Conservation (phyloP, 805 yeast species). For the Schwanniomyces sp. region DNA sequence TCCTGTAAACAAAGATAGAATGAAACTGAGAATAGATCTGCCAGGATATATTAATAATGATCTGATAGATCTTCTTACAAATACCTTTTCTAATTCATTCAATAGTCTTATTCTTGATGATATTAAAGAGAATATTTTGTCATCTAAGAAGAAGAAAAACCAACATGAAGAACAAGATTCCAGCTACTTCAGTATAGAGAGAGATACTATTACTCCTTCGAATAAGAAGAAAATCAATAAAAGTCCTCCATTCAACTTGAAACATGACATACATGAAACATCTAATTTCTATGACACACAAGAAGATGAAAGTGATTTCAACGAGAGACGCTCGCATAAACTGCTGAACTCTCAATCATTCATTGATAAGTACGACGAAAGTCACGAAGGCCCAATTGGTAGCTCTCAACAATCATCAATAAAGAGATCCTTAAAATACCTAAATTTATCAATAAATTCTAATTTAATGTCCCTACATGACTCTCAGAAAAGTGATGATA, state of each 20-base stretch:
- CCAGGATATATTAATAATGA: background rate
- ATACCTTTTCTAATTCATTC: constrained; percentile 42
- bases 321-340: background rate
- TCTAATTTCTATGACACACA: background rate
- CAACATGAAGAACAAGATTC: background rate
- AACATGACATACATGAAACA: constrained; percentile 18
- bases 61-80: constrained; percentile 33
- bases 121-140: constrained; percentile 19
- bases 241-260: constrained; percentile 43
- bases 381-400: background rate
- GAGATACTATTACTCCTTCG: background rate
- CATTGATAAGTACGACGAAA: background rate
- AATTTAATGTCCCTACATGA: constrained; percentile 1
- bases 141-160: background rate
- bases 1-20: background rate
- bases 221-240: constrained; percentile 27
- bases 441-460: constrained; percentile 40
- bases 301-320: background rate
- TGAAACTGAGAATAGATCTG: background rate
- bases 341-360: background rate
- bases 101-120: constrained; percentile 43
- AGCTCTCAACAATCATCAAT: constrained; percentile 22
- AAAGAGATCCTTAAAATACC: constrained; percentile 41
- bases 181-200: background rate
- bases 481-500: background rate